These are phyloP conservation scores for Urtica urens DNA, from an alignment of 306 rosid genomes.

Conservation along the genomic window DNA sequence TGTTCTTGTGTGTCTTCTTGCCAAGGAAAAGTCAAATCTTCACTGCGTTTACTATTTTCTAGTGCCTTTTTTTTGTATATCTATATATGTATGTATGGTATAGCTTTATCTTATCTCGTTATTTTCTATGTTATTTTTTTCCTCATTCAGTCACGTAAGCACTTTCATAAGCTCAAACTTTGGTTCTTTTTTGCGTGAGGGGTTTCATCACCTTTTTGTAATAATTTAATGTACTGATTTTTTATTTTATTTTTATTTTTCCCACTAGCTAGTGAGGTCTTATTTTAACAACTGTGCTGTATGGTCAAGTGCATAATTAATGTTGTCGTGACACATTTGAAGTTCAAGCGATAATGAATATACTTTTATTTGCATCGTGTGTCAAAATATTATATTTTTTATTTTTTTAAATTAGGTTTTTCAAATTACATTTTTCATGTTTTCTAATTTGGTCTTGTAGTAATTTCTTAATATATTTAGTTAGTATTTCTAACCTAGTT, in stretches of 20 bases:
- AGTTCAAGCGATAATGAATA: no score
- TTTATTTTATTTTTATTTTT: background rate
- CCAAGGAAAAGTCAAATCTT: slow-evolving; percentile 9
- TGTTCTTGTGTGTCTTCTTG: background rate
- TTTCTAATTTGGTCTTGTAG: no score
- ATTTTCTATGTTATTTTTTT: no score
- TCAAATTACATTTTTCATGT: no score
- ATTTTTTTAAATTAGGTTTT: no score
- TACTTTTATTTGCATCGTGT: no score
- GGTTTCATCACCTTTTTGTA: background rate
- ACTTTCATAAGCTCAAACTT: background rate
- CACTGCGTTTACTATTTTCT: slow-evolving; percentile 1
- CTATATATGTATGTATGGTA: background rate
- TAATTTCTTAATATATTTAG: no score
- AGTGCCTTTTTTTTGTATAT: background rate
- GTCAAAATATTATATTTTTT: background rate
- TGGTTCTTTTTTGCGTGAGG: background rate
- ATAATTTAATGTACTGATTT: background rate
- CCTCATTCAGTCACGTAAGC: background rate
- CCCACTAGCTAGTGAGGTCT: no score
- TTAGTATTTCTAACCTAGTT: no score
- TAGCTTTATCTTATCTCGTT: no score
- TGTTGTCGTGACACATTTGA: no score
- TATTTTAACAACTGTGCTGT: background rate
- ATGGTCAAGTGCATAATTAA: background rate